Evolutionary conservation across 2,329 filamentous ascomycete species (phyloP), one percentile per base, ranked within the genome.

Genomic region (Xylaria sp.): DNA sequence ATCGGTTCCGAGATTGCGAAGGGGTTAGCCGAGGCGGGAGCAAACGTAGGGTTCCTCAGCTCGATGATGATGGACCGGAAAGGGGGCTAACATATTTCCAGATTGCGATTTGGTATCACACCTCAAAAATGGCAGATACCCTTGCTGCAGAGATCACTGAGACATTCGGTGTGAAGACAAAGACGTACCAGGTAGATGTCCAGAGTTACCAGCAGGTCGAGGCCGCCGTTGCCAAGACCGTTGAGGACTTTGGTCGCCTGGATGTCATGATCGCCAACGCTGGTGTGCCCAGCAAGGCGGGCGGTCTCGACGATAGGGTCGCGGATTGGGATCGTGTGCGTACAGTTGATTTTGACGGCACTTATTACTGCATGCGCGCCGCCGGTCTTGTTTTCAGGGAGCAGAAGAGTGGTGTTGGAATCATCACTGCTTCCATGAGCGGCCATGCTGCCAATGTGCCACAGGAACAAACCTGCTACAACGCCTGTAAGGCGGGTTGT

Each of bases 241-340:
- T 78, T 33, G 29, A 64, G 17, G 73, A 77, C 60, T 79, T 79
- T 69, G 76, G 77, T 29, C 71, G 74, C 22, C 69, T 79, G n/a
- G 77, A 79, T 58, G 73, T 78, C 27, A 76, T 78, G 66, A 75
- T 79, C 38, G 77, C 77, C 58, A 79, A 79, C 61, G 77, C 77
- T 20, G 77, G 77, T 15, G 72, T 79, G 49, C 76, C 77, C 17
- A 73, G 75, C 42, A 77, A 78, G 60, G 74, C 75, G 1, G 74
- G 75, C 1, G 75, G 73, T 3, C 70, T 79, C 11, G 76, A 78
- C 25, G 76, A 76, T 65, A 64, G 61, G 15, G 58, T 77, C 1
- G 71, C 76, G 61, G 73, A 77, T 66, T 78, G 75, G 64, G 66
- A 76, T 27, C 69, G 70, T 15, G 75, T 79, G 39, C 75, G 73